Evolutionary conservation across 108 stramenopile species (phyloP), one percentile per base, ranked within the genome.

Genomic region (Chaetoceros tenuissimus): DNA sequence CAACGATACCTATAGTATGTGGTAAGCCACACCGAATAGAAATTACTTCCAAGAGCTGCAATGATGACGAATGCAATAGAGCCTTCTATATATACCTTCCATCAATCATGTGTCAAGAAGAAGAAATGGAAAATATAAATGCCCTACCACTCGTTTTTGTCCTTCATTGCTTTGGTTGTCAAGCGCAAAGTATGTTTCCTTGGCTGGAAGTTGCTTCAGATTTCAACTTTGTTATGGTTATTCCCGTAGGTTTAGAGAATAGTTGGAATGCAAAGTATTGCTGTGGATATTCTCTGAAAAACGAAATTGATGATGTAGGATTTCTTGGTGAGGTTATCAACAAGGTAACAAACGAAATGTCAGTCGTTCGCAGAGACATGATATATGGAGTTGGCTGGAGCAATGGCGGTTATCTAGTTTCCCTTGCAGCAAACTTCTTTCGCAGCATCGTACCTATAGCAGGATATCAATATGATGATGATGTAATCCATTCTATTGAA

Each of bases 401-500:
- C 21, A 81, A 81, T 53, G 80, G 80, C n/a, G 80, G 76, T 5
- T 81, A 65, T 47, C 71, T 81, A 76, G 73, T 77, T 3, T 67
- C 59, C 47, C 31, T 67, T 64, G 70, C 76, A n/a, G 69, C 76
- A 25, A 7, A 46, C 1, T 49, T 81, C 28, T 81, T 81, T 63
- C 66, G 73, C 13, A 69, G 70, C 0, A 75, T 81, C 26, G 73
- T 69, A 30, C 80, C 80, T 3, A 71, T 81, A 52, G 67, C 76
- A 1, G 80, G 80, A 10, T 70, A 68, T 51, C 54, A 59, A 16
- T 48, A 67, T 16, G 46, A 60, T 45, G 47, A 69, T 26, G 28
- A 21, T 17, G 22, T 2, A 28, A 28, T 18, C 20, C 8, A 22
- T 24, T 46, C 34, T 28, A 21, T 22, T 21, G 66, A 22, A 25